Conservation (phyloP, 148 eudicot species). For the Camellia sinensis region DNA sequence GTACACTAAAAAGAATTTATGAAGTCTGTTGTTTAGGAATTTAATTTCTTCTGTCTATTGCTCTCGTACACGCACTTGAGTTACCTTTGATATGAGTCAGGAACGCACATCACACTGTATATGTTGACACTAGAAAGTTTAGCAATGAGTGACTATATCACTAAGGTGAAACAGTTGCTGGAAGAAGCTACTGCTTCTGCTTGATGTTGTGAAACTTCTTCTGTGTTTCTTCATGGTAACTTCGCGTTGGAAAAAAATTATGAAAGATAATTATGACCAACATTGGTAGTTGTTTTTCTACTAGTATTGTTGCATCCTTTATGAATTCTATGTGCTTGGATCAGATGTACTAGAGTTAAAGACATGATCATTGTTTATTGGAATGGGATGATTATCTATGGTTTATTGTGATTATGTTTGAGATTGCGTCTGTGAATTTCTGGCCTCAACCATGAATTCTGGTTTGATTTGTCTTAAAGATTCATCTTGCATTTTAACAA, state of each 20-base stretch:
- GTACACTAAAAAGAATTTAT: too few relatives aligned
- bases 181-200: slow-evolving; percentile 66
- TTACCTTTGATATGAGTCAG: too few relatives aligned
- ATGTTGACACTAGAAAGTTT: too few relatives aligned
- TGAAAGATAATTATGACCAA: not conserved
- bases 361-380: not conserved
- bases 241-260: not conserved
- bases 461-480: not conserved
- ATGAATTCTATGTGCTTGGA: not conserved
- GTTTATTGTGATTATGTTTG: not conserved
- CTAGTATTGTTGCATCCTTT: not conserved
- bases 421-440: not conserved
- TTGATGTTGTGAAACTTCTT: slow-evolving; percentile 19
- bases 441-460: not conserved
- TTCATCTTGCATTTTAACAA: too few relatives aligned
- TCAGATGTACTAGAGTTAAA: too few relatives aligned
- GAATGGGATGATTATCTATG: not conserved
- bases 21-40: too few relatives aligned
- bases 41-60: too few relatives aligned
- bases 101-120: too few relatives aligned
- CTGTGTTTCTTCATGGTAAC: not conserved
- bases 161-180: slow-evolving; percentile 89
- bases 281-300: too few relatives aligned
- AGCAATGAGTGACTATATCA: slow-evolving; percentile 81
- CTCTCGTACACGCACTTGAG: too few relatives aligned